Conservation (phyloP, 75 land plant genomes). For the Cupressus sempervirens region DNA sequence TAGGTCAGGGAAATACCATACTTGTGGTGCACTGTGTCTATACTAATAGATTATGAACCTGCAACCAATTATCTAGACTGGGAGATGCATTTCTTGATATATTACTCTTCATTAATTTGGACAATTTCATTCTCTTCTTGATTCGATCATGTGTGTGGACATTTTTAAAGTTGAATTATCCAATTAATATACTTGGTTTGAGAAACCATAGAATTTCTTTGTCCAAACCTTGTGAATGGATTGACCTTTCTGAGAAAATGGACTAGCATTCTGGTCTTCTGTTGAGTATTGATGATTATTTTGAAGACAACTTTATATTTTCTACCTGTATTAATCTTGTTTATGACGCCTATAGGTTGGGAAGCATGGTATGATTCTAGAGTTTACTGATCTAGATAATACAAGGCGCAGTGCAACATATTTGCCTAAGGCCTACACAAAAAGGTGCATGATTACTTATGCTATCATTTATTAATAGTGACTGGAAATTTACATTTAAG, state of each 20-base stretch:
- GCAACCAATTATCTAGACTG: conserved; percentile 90
- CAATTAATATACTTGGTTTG: not conserved
- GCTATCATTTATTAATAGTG: not conserved
- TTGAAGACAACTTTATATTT: not conserved
- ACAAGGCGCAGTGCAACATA: conserved; percentile 89
- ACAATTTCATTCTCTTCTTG: not conserved
- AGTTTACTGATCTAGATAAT: conserved; percentile 92
- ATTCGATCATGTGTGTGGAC: not conserved
- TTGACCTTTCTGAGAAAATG: not conserved
- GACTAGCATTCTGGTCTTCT: not conserved
- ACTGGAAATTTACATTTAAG: too few species aligned
- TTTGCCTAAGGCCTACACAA: conserved; percentile 94
- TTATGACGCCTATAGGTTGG: conserved; percentile 62
- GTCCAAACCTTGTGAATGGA: not conserved
- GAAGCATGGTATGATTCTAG: conserved; percentile 94
- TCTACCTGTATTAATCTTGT: not conserved
- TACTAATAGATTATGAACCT: conserved; percentile 84
- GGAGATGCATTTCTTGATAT: conserved; percentile 65
- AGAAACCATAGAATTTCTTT: not conserved
- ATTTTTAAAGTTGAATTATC: not conserved
- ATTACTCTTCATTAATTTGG: not conserved
- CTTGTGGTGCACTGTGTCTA: conserved; percentile 95
- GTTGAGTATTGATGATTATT: not conserved
- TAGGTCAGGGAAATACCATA: conserved; percentile 89
- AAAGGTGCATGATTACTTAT: conserved; percentile 56